Evolutionary conservation across 805 yeast genomes (phyloP).

Genomic region (Wickerhamiella galacta): DNA sequence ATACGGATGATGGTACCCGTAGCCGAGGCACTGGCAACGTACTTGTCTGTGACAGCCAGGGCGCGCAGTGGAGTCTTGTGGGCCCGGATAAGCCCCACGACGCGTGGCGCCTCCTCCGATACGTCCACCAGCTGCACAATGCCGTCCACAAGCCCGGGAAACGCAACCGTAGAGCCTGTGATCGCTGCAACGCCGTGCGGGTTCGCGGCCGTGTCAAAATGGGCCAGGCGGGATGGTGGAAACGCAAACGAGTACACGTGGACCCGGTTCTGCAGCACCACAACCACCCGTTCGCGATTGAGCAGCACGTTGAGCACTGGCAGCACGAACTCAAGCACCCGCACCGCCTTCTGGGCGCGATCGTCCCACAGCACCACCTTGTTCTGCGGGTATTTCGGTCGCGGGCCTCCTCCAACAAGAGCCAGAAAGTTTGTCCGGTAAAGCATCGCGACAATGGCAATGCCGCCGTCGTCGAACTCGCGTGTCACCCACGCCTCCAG

Average conservation of each 20-base stretch:
- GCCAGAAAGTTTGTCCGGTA: slow-evolving; percentile 84
- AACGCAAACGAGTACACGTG: slow-evolving; percentile 66
- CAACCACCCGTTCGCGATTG: slow-evolving; percentile 60
- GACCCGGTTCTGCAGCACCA: slow-evolving; percentile 49
- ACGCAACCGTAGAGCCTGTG: slow-evolving; percentile 39
- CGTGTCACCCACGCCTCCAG: slow-evolving; percentile 57
- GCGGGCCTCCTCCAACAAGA: slow-evolving; percentile 74
- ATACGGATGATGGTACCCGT: slow-evolving; percentile 69
- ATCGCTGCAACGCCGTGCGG: slow-evolving; percentile 48
- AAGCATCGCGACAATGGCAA: slow-evolving; percentile 66
- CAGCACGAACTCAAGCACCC: slow-evolving; percentile 57
- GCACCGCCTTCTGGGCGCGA: slow-evolving; percentile 52
- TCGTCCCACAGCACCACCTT: slow-evolving; percentile 89
- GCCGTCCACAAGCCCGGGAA: slow-evolving; percentile 62
- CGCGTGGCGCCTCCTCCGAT: slow-evolving; percentile 37
- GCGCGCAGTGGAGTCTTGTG: slow-evolving; percentile 53
- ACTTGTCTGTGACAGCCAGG: slow-evolving; percentile 44
- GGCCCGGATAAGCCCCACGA: slow-evolving; percentile 57
- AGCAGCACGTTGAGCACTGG: slow-evolving; percentile 60
- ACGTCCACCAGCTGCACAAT: slow-evolving; percentile 70
- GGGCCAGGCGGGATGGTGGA: slow-evolving; percentile 50
- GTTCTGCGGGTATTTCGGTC: slow-evolving; percentile 62
- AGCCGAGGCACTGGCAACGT: slow-evolving; percentile 67
- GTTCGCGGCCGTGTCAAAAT: slow-evolving; percentile 50
- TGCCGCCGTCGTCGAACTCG: slow-evolving; percentile 36